Evolutionary conservation across 495 filamentous ascomycete species (phyloP), one percentile per base, ranked within the genome.

Genomic region (Xylaria intraflava): DNA sequence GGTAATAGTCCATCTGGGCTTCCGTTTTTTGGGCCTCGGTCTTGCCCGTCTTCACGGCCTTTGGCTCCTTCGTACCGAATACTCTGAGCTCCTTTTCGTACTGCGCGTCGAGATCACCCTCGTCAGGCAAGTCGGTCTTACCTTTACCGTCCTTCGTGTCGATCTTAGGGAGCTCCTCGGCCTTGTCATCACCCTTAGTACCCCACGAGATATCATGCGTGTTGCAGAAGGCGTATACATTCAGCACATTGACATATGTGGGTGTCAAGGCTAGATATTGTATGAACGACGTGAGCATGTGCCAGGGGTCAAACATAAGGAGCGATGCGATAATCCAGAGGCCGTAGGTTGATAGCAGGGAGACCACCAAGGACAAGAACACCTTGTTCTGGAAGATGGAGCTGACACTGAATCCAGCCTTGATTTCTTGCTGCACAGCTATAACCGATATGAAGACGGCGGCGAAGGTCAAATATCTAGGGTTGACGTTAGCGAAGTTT

Each of bases 161-260:
- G 46, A 88, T 91, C 5, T 80, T 85, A 11, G 84, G 84, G 44
- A 96, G 75, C 57, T 91, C 90, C 61, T 88, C 86, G 41, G 87
- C 73, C 65, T 90, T 93, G 76, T 93, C 89, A 61, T 95, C 91
- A 51, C 91, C 91, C 67, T 95, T 96, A 12, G 91, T 96, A 65
- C 91, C 91, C 91, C 91, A 96, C 10, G 90, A 93, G 51, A 96
- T 91, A 59, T 96, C 91, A 76, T 96, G 91, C 20, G 90, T 95
- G 68, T 96, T 96, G 69, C 91, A 96, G 77, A 96, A 96, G 57
- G 91, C 91, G 69, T 96, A 96, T 57, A 96, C 90, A 74, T 96
- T 95, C 60, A 96, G 83, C 49, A 95, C 89, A 69, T 95, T 95
- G 76, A 94, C 90, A 72, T 95, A 96, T 11, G 89, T 94, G 0